Conservation (phyloP, 257 asterid genomes). For the Penstemon davidsonii region DNA sequence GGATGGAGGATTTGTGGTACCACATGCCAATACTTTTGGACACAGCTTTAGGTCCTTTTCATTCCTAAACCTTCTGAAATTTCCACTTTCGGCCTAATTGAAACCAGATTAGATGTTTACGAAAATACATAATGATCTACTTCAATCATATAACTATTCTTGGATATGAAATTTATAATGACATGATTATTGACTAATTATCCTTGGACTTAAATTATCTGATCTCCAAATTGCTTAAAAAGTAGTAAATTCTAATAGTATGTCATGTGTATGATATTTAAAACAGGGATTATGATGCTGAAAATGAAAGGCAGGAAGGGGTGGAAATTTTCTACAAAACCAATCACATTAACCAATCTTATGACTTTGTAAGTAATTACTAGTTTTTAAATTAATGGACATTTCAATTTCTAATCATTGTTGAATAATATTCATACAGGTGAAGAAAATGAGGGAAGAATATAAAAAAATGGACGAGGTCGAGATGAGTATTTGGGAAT, state of each 20-base stretch:
- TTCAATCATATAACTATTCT: too few species aligned
- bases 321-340: slow-evolving; percentile 64
- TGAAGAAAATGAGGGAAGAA: slow-evolving; percentile 67
- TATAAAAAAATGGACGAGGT: slow-evolving; percentile 59
- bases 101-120: too few species aligned
- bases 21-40: slow-evolving; percentile 76
- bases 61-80: not conserved
- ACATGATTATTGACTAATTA: too few species aligned
- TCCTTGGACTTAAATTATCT: too few species aligned
- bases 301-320: slow-evolving; percentile 70
- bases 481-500: slow-evolving; percentile 95
- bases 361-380: slow-evolving; percentile 57
- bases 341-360: slow-evolving; percentile 76
- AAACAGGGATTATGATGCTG: slow-evolving; percentile 73
- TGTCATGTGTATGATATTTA: not conserved
- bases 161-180: too few species aligned
- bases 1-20: slow-evolving; percentile 65
- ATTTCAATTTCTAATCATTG: not conserved
- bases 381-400: not conserved
- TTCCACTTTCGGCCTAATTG: not conserved
- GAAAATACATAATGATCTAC: too few species aligned
- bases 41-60: slow-evolving; percentile 66
- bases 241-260: not conserved
- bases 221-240: too few species aligned
- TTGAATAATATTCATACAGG: slow-evolving; percentile 34